Evolutionary conservation across 2,329 filamentous ascomycete genomes (phyloP).

Genomic region (Hypocrella siamensis): DNA sequence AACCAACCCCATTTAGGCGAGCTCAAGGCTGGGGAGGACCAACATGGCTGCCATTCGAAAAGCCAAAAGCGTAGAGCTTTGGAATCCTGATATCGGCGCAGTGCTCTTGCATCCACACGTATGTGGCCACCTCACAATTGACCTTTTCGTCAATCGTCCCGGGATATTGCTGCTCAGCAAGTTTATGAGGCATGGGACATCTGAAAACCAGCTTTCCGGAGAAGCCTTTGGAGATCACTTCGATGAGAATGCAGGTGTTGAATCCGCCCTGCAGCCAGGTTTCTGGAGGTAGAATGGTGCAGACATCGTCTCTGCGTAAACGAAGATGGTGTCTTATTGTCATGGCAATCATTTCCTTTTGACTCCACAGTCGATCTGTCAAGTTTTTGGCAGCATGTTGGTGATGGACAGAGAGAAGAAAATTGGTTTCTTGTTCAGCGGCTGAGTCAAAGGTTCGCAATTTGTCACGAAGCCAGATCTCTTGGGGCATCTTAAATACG

Average conservation of each 20-base stretch:
- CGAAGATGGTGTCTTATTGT: conserved; percentile 5
- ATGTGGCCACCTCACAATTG: conserved; percentile 15
- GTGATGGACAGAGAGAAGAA: conserved; percentile 4
- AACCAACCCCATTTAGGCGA: too few species aligned
- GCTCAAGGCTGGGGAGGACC: conserved; percentile 2
- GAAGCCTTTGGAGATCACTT: conserved; percentile 1
- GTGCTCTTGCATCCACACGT: conserved; percentile 5
- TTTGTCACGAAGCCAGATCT: background rate
- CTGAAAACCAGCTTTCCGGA: conserved; percentile 4
- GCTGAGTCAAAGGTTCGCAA: conserved; percentile 4
- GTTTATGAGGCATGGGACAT: conserved; percentile 7
- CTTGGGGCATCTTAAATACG: too few species aligned
- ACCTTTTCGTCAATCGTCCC: conserved; percentile 17
- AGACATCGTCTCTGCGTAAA: conserved; percentile 4
- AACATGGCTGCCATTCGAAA: conserved; percentile 6
- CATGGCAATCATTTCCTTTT: background rate
- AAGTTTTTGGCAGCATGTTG: conserved; percentile 4
- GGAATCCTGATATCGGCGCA: conserved; percentile 11
- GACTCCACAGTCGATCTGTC: background rate
- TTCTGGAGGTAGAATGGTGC: conserved; percentile 4
- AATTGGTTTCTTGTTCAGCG: conserved; percentile 4
- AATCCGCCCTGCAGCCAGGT: conserved; percentile 8
- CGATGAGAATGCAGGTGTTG: conserved; percentile 7
- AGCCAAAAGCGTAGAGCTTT: conserved; percentile 8
- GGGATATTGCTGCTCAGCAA: conserved; percentile 5